Evolutionary conservation across 1,284 basidiomycete genomes (phyloP).

Genomic region (Ceratobasidium sp.): DNA sequence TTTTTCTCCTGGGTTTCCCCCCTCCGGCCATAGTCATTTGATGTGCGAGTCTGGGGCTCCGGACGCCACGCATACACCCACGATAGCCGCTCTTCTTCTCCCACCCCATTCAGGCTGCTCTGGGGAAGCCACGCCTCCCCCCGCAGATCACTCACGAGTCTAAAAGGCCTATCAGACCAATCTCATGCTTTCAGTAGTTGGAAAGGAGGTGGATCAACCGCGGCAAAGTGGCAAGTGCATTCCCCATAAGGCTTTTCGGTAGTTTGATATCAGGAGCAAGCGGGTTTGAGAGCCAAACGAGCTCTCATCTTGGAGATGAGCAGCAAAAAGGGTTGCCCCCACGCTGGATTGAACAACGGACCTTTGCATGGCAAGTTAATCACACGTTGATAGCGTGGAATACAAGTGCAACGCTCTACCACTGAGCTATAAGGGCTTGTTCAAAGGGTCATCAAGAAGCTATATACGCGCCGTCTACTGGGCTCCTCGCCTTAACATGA

Average conservation of each 20-base stretch:
- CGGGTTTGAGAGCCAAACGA: too few relatives aligned
- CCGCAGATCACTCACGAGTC: too few relatives aligned
- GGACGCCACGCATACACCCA: too few relatives aligned
- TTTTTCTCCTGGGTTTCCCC: too few relatives aligned
- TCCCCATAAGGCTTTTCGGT: background rate
- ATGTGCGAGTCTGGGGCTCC: too few relatives aligned
- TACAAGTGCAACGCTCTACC: conserved; percentile 39
- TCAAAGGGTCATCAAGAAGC: background rate
- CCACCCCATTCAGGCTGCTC: too few relatives aligned
- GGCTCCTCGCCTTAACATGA: background rate
- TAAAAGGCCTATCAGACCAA: too few relatives aligned
- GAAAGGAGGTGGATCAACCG: too few relatives aligned
- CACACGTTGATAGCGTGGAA: background rate
- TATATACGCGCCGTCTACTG: background rate
- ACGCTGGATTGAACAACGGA: conserved; percentile 27
- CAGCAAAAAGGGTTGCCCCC: conserved; percentile 16
- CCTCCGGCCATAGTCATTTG: too few relatives aligned
- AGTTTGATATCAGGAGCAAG: background rate
- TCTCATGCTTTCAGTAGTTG: too few relatives aligned
- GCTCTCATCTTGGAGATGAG: background rate
- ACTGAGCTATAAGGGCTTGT: conserved; percentile 37
- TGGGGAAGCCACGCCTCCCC: too few relatives aligned
- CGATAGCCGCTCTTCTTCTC: too few relatives aligned
- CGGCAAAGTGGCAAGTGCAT: background rate
- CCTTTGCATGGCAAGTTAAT: conserved; percentile 25